Conservation (phyloP, 805 yeast species). For the Allodekkera sacchari region DNA sequence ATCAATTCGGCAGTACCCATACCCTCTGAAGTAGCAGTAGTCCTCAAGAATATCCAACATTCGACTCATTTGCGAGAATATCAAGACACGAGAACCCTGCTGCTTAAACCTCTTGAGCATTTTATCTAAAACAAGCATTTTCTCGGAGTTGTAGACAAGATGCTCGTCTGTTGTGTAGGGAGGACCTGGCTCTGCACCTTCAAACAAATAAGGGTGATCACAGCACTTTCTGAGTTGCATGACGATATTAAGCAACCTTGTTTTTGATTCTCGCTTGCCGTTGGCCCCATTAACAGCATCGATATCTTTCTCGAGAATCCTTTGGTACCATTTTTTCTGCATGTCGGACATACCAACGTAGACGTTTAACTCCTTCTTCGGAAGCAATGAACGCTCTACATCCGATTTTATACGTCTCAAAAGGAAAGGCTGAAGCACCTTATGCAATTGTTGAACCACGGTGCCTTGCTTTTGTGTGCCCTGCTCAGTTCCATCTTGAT, state of each 20-base stretch:
- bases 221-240: constrained; percentile 84
- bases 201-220: constrained; percentile 77
- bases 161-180: constrained; percentile 84
- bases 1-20: constrained; percentile 70
- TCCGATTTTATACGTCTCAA: constrained; percentile 71
- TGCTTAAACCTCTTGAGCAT: constrained; percentile 49
- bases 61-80: constrained; percentile 80
- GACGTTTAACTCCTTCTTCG: constrained; percentile 66
- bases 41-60: constrained; percentile 75
- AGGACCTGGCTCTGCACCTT: constrained; percentile 88
- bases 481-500: constrained; percentile 25
- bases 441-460: constrained; percentile 62
- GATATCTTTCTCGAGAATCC: constrained; percentile 67
- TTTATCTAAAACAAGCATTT: constrained; percentile 64
- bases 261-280: constrained; percentile 68
- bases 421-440: constrained; percentile 67
- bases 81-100: constrained; percentile 71
- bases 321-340: constrained; percentile 74
- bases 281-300: constrained; percentile 82
- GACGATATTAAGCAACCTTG: constrained; percentile 68
- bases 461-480: constrained; percentile 25
- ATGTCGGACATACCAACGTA: constrained; percentile 71
- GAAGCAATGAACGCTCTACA: constrained; percentile 71
- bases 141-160: constrained; percentile 63
- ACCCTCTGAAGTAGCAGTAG: constrained; percentile 63